Percentiles rank a stretch among this genome's conserved stretches.
These are phyloP conservation scores for Coemansia umbellata DNA, from an alignment of 192 early-diverging fungal genomes.

Conservation along the genomic window DNA sequence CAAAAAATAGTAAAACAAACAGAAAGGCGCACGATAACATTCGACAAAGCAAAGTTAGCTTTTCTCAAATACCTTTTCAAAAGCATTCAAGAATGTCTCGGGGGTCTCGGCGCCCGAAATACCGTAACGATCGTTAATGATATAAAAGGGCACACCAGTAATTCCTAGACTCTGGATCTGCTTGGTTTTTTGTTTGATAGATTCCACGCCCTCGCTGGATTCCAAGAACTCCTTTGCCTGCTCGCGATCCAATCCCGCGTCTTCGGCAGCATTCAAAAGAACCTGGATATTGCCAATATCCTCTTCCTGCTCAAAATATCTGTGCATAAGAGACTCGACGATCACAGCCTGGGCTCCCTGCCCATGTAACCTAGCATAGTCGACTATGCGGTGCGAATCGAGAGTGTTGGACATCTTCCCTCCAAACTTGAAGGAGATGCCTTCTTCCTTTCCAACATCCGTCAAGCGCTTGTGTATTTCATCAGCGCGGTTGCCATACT, in stretches of 20 bases:
- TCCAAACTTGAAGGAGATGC: constrained; percentile 63
- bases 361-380: constrained; percentile 42
- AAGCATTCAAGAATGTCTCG: constrained; percentile 57
- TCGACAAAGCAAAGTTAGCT: neutral
- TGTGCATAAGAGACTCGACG: constrained; percentile 58
- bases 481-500: constrained; percentile 61
- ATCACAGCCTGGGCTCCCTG: constrained; percentile 54
- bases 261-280: constrained; percentile 55
- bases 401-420: constrained; percentile 63
- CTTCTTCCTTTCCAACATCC: constrained; percentile 56
- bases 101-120: constrained; percentile 70
- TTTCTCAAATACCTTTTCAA: constrained; percentile 43
- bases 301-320: constrained; percentile 71
- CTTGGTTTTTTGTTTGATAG: constrained; percentile 51
- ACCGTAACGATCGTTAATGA: constrained; percentile 57
- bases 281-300: constrained; percentile 62
- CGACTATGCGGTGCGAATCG: constrained; percentile 64
- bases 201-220: constrained; percentile 53
- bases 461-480: constrained; percentile 57
- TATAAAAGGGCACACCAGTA: constrained; percentile 69
- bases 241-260: constrained; percentile 56
- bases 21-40: neutral
- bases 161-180: constrained; percentile 48
- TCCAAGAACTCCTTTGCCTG: constrained; percentile 53
- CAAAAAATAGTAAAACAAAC: neutral